These are phyloP conservation scores for Lecanicillium sp. DNA, from an alignment of 2,329 filamentous ascomycete genomes.

Conservation along the genomic window DNA sequence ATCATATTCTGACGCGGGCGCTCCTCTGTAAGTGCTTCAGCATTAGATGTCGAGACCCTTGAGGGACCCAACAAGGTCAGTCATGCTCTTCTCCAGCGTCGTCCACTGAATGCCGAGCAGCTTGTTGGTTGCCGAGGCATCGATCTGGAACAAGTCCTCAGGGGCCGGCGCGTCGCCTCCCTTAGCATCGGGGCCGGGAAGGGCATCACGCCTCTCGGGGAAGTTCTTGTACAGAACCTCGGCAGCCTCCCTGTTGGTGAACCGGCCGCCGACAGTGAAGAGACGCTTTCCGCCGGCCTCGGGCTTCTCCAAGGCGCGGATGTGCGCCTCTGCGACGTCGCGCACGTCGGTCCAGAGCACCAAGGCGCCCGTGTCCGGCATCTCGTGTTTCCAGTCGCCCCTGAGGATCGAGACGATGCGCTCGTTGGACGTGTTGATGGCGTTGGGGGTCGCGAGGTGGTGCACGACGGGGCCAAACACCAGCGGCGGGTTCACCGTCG, in stretches of 20 bases:
- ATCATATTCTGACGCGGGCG: not conserved
- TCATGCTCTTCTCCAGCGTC: slow-evolving; percentile 53
- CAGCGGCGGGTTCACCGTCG: slow-evolving; percentile 49
- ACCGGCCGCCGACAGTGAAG: slow-evolving; percentile 43
- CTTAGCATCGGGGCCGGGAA: slow-evolving; percentile 39
- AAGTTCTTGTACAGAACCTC: slow-evolving; percentile 41
- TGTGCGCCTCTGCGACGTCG: slow-evolving; percentile 48
- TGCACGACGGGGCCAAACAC: slow-evolving; percentile 49
- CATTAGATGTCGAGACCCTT: slow-evolving; percentile 35
- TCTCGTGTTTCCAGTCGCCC: slow-evolving; percentile 41
- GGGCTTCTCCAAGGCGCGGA: slow-evolving; percentile 43
- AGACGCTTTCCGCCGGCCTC: slow-evolving; percentile 45
- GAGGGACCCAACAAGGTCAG: slow-evolving; percentile 59
- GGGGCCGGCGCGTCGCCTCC: slow-evolving; percentile 38
- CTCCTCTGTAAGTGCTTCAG: too few relatives aligned
- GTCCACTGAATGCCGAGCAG: slow-evolving; percentile 59
- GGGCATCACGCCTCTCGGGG: slow-evolving; percentile 40
- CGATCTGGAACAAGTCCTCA: slow-evolving; percentile 43
- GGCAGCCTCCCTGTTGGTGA: slow-evolving; percentile 40
- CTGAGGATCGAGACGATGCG: slow-evolving; percentile 45
- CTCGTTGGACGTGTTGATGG: slow-evolving; percentile 49
- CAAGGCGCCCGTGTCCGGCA: slow-evolving; percentile 36
- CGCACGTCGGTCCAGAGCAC: slow-evolving; percentile 51
- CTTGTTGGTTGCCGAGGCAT: slow-evolving; percentile 54
- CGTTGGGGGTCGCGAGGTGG: slow-evolving; percentile 37